These are phyloP conservation scores for Bremia lactucae DNA, from an alignment of 352 stramenopile species.

Conservation along the genomic window DNA sequence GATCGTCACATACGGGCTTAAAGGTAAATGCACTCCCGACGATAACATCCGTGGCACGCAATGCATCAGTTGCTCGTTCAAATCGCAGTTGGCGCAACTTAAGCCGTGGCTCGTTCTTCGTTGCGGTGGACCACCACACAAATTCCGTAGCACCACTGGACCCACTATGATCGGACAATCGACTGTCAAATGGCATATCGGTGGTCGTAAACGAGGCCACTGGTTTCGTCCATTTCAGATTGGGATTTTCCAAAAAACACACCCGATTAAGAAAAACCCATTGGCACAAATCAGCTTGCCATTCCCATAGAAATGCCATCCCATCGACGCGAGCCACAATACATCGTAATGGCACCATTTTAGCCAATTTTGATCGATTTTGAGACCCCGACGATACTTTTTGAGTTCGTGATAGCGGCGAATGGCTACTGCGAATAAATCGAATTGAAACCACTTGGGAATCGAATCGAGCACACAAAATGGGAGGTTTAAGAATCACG, in stretches of 20 bases:
- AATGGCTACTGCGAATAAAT: conserved; percentile 25
- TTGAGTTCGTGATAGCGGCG: conserved; percentile 1
- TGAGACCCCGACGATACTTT: conserved; percentile 7
- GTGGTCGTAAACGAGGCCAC: conserved; percentile 49
- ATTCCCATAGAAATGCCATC: conserved; percentile 79
- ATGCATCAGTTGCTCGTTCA: conserved; percentile 50
- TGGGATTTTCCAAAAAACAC: conserved; percentile 72
- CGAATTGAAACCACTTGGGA: conserved; percentile 49
- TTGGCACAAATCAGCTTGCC: conserved; percentile 59
- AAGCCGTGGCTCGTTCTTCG: conserved; percentile 48
- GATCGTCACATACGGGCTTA: conserved; percentile 14
- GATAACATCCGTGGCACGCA: conserved; percentile 63
- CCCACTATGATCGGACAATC: background rate
- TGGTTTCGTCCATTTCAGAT: conserved; percentile 69
- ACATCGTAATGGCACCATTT: conserved; percentile 39
- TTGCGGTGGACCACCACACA: conserved; percentile 66
- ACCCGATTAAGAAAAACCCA: conserved; percentile 81
- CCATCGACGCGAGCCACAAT: conserved; percentile 69
- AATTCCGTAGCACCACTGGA: conserved; percentile 40
- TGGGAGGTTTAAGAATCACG: conserved; percentile 49
- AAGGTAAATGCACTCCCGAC: conserved; percentile 49
- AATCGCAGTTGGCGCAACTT: conserved; percentile 64
- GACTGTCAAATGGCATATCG: conserved; percentile 22
- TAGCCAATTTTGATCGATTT: conserved; percentile 5
- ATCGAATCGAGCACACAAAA: conserved; percentile 69